Evolutionary conservation across 345 rosid species (phyloP), one percentile per base, ranked within the genome.

Genomic region (Aquilaria malaccensis): DNA sequence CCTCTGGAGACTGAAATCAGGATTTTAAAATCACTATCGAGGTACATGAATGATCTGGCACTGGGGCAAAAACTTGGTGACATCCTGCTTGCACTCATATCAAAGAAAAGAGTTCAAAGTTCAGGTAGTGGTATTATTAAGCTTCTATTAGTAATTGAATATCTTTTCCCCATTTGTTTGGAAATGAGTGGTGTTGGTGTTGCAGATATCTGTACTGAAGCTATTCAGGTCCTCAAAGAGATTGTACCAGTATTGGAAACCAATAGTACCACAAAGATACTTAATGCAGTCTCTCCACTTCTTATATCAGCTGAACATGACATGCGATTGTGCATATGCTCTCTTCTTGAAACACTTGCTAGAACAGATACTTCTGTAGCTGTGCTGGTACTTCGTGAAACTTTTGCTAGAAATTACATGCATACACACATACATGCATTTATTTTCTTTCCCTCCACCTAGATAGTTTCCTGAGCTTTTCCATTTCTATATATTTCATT

Each of bases 341-440:
- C 77, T 73, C 83, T 94, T 73, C 85, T 94, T 62, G 80, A 70
- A 56, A 81, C 82, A 43, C 82, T 94, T 66, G 87, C 87, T 66
- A 76, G 70, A 77, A 65, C 65, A n/a, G 92, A 94, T 78, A 63
- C 76, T 70, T 86, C 97, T 60, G 64, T 88, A 41, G 74, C 70
- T 55, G 52, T 61, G 31, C 74, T 83, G 90, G 97, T 94, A 83
- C 70, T 71, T 52, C 30, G 60, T 58, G 52, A n/a, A 52, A 50
- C 62, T 70, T 57, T 33, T 11, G 32, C 3, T 9, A 13, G 11
- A 50, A 58, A 63, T 22, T 22, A 22, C 22, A 22, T 22, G 22
- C 22, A 22, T 22, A 22, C 22, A 22, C 53, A 1, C 13, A 13
- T 50, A 22, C 61, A 11, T 37, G 37, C 58, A 29, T 22, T 22